Conservation (phyloP, 2,329 filamentous ascomycete species). For the Botrytis cinerea region DNA sequence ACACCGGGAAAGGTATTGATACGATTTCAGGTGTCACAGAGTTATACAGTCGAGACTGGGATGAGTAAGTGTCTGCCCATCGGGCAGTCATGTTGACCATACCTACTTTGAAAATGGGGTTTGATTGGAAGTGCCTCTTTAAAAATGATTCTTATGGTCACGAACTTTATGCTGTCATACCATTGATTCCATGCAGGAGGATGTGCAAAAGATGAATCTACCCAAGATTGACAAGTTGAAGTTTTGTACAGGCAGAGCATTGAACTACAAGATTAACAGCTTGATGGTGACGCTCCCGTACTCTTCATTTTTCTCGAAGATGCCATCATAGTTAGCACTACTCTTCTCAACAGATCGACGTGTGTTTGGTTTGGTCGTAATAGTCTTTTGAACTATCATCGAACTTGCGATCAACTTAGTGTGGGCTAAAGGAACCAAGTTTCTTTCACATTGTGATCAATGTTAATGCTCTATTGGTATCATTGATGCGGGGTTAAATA, state of each 20-base stretch:
- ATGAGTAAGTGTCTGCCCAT: not conserved
- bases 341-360: not conserved
- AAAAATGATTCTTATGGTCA: not conserved
- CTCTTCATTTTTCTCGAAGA: too few species aligned
- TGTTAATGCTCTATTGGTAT: not conserved
- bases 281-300: not conserved
- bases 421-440: not conserved
- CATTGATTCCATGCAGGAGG: not conserved
- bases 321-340: not conserved
- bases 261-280: not conserved
- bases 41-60: constrained; percentile 10
- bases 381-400: not conserved
- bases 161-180: not conserved
- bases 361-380: not conserved
- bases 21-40: not conserved
- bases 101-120: not conserved
- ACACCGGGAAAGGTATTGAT: not conserved
- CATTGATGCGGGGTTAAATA: not conserved
- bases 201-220: not conserved
- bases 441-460: not conserved
- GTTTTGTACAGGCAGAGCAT: not conserved
- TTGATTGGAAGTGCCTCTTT: not conserved
- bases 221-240: not conserved
- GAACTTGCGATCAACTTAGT: not conserved
- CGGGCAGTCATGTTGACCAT: not conserved